A percentile compares a stretch with the other conserved stretches of the same genome.
phyloP scores from a whole-genome alignment of 164 flowering plant species.

The Vitis amurensis region DNA sequence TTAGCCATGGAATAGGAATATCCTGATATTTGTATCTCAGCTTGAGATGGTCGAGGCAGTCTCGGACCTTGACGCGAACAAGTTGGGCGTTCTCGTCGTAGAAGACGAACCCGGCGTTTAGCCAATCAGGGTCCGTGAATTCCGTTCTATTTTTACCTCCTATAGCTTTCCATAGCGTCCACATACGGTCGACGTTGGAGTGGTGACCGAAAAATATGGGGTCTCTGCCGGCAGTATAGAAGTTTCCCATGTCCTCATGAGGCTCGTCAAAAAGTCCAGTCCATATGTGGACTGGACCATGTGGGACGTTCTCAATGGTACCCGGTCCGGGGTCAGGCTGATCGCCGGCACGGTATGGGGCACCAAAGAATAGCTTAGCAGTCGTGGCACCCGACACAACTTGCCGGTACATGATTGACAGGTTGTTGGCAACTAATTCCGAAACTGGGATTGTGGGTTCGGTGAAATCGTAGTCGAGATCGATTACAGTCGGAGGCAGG shows the following conservation, averaged over 20 bases:
- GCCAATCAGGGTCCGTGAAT: constrained; percentile 42
- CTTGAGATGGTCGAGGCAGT: constrained; percentile 40
- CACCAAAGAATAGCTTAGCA: constrained; percentile 43
- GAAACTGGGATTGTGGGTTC: constrained; percentile 13
- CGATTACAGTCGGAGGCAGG: constrained; percentile 36
- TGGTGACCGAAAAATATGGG: constrained; percentile 61
- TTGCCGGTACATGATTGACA: constrained; percentile 51
- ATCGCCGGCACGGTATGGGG: constrained; percentile 41
- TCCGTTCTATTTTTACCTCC: constrained; percentile 37
- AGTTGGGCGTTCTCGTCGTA: constrained; percentile 48
- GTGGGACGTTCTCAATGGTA: constrained; percentile 45
- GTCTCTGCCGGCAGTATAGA: constrained; percentile 66
- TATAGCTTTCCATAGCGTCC: constrained; percentile 57
- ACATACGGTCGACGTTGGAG: constrained; percentile 59
- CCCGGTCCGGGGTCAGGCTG: constrained; percentile 31
- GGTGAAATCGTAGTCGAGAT: constrained; percentile 35
- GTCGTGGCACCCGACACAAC: constrained; percentile 41
- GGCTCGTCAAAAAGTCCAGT: constrained; percentile 32
- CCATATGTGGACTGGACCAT: constrained; percentile 47
- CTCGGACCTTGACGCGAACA: constrained; percentile 48
- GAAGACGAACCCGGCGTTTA: constrained; percentile 35
- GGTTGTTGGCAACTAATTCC: constrained; percentile 23
- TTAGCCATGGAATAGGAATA: constrained; percentile 55
- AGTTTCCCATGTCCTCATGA: constrained; percentile 71
- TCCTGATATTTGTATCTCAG: constrained; percentile 55